A percentile compares a stretch with the other conserved stretches of the same genome.
Evolutionary conservation across 1,139 yeast genomes (phyloP).

Genomic region (Taphrina pruni): DNA sequence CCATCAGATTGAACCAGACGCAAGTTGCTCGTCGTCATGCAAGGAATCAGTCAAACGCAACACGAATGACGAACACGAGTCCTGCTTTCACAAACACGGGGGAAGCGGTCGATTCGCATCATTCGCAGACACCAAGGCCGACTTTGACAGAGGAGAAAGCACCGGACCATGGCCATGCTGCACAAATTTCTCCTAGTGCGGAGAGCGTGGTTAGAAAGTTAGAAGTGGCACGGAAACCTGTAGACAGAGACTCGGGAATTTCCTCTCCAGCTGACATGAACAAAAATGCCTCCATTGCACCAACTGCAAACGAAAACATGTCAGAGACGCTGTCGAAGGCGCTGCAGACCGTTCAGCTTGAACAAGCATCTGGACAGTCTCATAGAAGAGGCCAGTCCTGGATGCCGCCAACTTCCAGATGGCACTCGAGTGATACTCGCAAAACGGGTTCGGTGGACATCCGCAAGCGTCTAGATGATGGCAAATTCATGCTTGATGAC

Average conservation of each 20-base stretch:
- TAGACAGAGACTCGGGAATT: neutral
- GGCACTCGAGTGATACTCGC: neutral
- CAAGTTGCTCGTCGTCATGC: constrained; percentile 3
- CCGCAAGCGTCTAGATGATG: neutral
- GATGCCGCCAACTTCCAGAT: constrained; percentile 9
- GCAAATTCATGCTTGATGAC: neutral
- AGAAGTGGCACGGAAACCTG: constrained; percentile 1
- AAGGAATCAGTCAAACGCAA: neutral
- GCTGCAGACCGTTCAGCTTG: neutral
- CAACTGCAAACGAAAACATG: neutral
- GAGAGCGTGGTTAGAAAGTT: neutral
- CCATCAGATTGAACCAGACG: constrained; percentile 24
- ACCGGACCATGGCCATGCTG: neutral
- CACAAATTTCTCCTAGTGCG: neutral
- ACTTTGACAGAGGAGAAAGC: neutral
- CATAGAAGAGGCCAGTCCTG: constrained; percentile 7
- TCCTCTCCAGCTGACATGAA: neutral
- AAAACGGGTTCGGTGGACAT: neutral
- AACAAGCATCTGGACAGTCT: neutral
- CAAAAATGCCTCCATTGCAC: neutral
- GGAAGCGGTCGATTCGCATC: no score
- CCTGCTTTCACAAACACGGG: neutral
- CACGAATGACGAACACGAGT: neutral
- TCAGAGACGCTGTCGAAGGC: constrained; percentile 1
- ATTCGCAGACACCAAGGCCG: neutral